Conservation (phyloP, 306 rosid species). For the Ochetophila trinervis region DNA sequence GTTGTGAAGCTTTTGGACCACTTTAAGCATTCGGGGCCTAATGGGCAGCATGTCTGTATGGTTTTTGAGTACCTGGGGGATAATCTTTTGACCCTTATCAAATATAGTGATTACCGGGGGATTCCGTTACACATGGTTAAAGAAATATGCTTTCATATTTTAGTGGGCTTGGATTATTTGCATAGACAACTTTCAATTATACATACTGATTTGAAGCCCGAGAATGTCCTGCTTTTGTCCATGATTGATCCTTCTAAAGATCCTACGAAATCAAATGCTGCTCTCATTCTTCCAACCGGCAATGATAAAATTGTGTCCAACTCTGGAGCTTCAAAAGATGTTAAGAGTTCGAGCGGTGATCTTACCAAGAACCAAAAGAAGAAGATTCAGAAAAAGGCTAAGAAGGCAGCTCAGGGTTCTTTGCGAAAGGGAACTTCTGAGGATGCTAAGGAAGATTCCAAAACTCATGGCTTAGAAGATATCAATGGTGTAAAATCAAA, state of each 20-base stretch:
- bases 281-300: constrained; percentile 52
- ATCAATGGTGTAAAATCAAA: constrained; percentile 29
- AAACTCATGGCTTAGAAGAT: constrained; percentile 37
- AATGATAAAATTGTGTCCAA: constrained; percentile 46
- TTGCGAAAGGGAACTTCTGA: constrained; percentile 49
- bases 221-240: constrained; percentile 65
- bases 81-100: constrained; percentile 77
- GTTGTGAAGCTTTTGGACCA: constrained; percentile 93
- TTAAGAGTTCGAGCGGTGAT: constrained; percentile 55
- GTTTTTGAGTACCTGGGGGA: constrained; percentile 88
- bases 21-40: constrained; percentile 86
- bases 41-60: constrained; percentile 87
- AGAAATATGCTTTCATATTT: constrained; percentile 69
- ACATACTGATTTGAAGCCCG: constrained; percentile 90
- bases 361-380: constrained; percentile 72
- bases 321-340: constrained; percentile 39
- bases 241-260: constrained; percentile 78
- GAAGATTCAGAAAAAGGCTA: constrained; percentile 70
- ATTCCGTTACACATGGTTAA: constrained; percentile 66
- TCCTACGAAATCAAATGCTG: constrained; percentile 60
- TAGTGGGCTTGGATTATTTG: constrained; percentile 86
- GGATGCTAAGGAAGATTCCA: constrained; percentile 48
- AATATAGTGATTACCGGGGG: constrained; percentile 70
- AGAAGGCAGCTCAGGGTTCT: constrained; percentile 68
- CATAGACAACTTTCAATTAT: constrained; percentile 75